These are phyloP conservation scores for Tulasnella sp. DNA, from an alignment of 768 basidiomycete species.

Conservation along the genomic window DNA sequence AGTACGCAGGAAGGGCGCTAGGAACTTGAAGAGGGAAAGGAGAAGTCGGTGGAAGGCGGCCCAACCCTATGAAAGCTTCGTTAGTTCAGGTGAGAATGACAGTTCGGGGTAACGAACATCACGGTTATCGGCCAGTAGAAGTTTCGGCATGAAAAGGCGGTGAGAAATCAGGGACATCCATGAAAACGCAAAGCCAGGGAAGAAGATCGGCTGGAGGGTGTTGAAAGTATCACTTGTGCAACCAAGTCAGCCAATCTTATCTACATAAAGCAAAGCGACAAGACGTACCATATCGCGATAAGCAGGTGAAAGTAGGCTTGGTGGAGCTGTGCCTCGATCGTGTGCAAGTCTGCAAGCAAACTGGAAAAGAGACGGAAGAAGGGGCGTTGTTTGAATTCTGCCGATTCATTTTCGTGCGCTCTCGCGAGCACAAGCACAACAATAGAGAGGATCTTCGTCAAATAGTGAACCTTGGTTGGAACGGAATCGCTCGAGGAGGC, in stretches of 20 bases:
- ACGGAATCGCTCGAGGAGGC: slow-evolving; percentile 80
- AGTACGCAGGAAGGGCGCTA: slow-evolving; percentile 78
- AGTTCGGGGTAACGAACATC: slow-evolving; percentile 40
- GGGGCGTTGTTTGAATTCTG: slow-evolving; percentile 88
- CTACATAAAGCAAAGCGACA: slow-evolving; percentile 5
- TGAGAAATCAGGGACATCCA: slow-evolving; percentile 97
- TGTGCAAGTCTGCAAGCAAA: slow-evolving; percentile 79
- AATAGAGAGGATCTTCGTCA: slow-evolving; percentile 94
- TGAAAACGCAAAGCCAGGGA: slow-evolving; percentile 96
- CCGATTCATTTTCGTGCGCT: slow-evolving; percentile 86
- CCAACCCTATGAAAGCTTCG: slow-evolving; percentile 54
- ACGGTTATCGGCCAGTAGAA: slow-evolving; percentile 74
- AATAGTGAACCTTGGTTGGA: slow-evolving; percentile 89
- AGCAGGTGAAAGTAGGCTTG: slow-evolving; percentile 82
- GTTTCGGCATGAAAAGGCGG: slow-evolving; percentile 92
- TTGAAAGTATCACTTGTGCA: slow-evolving; percentile 75
- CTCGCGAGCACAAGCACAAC: slow-evolving; percentile 92
- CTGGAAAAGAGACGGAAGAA: slow-evolving; percentile 99
- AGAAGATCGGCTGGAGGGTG: slow-evolving; percentile 89
- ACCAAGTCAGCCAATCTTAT: slow-evolving; percentile 19
- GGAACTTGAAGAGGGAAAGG: slow-evolving; percentile 88
- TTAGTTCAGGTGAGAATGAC: background rate
- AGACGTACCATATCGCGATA: slow-evolving; percentile 66
- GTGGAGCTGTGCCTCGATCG: slow-evolving; percentile 74
- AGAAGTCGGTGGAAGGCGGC: slow-evolving; percentile 90